Percentiles rank a stretch among this genome's conserved stretches.
Evolutionary conservation across 495 filamentous ascomycete genomes (phyloP).

Genomic region (Beverwykella pulmonaria): DNA sequence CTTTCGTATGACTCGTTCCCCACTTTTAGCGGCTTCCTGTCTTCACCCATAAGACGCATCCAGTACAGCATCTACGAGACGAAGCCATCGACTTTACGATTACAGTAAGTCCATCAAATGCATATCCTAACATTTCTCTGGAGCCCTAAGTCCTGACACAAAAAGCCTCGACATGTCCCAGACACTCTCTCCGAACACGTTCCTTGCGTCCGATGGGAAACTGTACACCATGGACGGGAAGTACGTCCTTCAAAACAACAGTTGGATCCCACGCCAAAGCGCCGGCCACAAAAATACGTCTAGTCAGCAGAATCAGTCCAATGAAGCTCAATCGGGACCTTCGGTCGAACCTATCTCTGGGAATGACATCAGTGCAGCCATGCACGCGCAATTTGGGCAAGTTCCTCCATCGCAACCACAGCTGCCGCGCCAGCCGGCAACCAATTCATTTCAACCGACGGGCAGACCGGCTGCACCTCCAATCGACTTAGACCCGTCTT

Average conservation of each 20-base stretch:
- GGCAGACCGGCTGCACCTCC: slow-evolving; percentile 3
- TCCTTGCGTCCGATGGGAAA: slow-evolving; percentile 1
- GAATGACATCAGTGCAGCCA: slow-evolving; percentile 10
- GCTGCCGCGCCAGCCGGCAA: slow-evolving; percentile 7
- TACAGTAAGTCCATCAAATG: neutral
- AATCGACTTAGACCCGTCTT: slow-evolving; percentile 5
- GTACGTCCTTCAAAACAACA: slow-evolving; percentile 1
- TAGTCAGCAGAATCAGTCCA: slow-evolving; percentile 8
- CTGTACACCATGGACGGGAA: slow-evolving; percentile 6
- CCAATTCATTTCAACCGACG: slow-evolving; percentile 7
- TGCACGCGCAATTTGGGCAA: slow-evolving; percentile 9
- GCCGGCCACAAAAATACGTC: slow-evolving; percentile 1
- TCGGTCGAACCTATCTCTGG: slow-evolving; percentile 3
- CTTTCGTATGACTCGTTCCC: neutral
- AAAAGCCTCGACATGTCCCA: slow-evolving; percentile 3
- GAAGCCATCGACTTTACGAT: neutral
- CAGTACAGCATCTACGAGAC: slow-evolving; percentile 5
- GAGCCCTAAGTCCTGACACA: neutral
- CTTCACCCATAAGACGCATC: neutral
- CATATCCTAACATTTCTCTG: neutral
- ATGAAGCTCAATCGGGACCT: slow-evolving; percentile 3
- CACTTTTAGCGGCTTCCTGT: neutral
- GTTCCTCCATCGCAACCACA: slow-evolving; percentile 5
- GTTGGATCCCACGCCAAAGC: slow-evolving; percentile 4
- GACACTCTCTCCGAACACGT: neutral